A percentile compares a stretch with the other conserved stretches of the same genome.
These are phyloP conservation scores for Rhizomucor pusillus DNA, from an alignment of 371 early-diverging fungal genomes.

Conservation along the genomic window DNA sequence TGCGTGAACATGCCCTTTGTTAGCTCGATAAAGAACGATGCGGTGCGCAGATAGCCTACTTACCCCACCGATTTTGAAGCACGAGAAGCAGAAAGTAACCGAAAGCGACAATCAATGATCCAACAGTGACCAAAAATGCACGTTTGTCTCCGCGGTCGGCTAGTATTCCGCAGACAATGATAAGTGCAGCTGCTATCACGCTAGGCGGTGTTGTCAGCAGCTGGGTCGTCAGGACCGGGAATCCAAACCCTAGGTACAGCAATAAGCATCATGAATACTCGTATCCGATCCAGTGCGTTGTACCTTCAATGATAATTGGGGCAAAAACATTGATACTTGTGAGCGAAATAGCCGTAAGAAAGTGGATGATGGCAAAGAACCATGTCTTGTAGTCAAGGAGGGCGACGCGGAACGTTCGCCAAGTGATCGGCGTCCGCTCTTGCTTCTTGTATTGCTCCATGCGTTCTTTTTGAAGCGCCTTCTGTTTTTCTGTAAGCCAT, in stretches of 20 bases:
- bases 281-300: neutral
- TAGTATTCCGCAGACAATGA: conserved; percentile 16
- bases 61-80: conserved; percentile 7
- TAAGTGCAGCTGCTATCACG: conserved; percentile 13
- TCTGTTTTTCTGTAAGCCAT: conserved; percentile 16
- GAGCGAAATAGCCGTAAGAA: conserved; percentile 14
- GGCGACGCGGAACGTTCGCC: conserved; percentile 6
- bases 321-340: conserved; percentile 17
- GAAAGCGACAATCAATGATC: conserved; percentile 14
- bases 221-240: conserved; percentile 30
- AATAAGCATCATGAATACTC: too few relatives aligned
- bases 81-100: conserved; percentile 11
- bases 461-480: conserved; percentile 13
- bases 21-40: too few relatives aligned
- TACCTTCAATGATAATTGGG: conserved; percentile 19
- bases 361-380: conserved; percentile 12
- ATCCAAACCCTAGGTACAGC: conserved; percentile 23
- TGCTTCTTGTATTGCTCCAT: neutral
- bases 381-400: conserved; percentile 20
- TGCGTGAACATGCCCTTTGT: too few relatives aligned
- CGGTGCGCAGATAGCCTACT: too few relatives aligned
- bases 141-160: conserved; percentile 14
- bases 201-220: conserved; percentile 38
- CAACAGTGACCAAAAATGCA: conserved; percentile 9
- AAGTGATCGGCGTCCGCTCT: conserved; percentile 8